phyloP scores from a whole-genome alignment of 768 basidiomycete species.

The Candolleomyces eurysporus region DNA sequence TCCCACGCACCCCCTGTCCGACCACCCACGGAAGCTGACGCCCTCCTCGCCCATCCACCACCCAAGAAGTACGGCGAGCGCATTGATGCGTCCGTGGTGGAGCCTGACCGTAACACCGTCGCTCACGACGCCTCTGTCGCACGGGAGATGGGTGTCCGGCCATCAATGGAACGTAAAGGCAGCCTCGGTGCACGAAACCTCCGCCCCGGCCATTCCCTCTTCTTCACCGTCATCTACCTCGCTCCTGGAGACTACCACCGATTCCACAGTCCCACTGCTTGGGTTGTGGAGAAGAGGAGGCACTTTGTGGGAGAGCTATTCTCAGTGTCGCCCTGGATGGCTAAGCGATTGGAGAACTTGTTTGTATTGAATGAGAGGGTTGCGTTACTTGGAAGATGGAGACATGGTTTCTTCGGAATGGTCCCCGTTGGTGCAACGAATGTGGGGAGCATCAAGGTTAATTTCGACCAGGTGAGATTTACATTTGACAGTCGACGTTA shows the following conservation, averaged over 20 bases:
- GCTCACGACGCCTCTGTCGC: constrained; percentile 73
- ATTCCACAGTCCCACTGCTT: constrained; percentile 93
- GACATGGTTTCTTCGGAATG: constrained; percentile 95
- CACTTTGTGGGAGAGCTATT: constrained; percentile 97
- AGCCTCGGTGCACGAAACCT: constrained; percentile 42
- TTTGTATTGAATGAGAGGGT: constrained; percentile 99
- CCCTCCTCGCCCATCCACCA: constrained; percentile 12
- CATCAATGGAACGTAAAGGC: constrained; percentile 23
- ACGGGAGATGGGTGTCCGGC: constrained; percentile 59
- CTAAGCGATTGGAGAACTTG: constrained; percentile 83
- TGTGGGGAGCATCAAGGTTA: constrained; percentile 93
- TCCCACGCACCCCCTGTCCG: constrained; percentile 17
- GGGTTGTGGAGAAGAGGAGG: constrained; percentile 95
- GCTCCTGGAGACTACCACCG: constrained; percentile 98
- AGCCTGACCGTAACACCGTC: constrained; percentile 51
- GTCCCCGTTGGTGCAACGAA: constrained; percentile 98
- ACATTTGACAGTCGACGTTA: constrained; percentile 3
- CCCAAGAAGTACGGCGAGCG: constrained; percentile 63
- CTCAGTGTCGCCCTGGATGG: constrained; percentile 95
- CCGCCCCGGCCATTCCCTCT: constrained; percentile 79
- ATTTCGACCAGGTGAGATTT: constrained; percentile 76
- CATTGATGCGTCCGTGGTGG: constrained; percentile 74
- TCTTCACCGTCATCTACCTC: constrained; percentile 94
- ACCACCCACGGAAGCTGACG: constrained; percentile 35
- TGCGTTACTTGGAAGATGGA: constrained; percentile 91